Evolutionary conservation across 345 rosid genomes (phyloP), one percentile per base, ranked within the genome.

Genomic region (Limnanthes douglasii): DNA sequence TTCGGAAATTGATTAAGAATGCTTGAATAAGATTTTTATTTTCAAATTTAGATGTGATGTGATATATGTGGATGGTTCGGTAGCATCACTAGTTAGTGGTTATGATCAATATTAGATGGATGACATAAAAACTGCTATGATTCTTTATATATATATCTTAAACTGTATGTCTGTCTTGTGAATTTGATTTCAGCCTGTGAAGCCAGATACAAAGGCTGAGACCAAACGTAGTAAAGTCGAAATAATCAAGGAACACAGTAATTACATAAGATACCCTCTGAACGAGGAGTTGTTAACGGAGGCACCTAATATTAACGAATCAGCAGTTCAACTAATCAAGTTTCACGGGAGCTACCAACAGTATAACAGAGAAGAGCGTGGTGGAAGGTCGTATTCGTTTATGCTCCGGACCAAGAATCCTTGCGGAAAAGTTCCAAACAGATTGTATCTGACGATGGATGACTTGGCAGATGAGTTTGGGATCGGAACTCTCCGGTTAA

Each of bases 271-370:
- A 47, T 85, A 80, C 54, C 99, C 99, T 36, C 68, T 90, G n/a
- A 80, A 85, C 48, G 96, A 90, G 80, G 99, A 90, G 65, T 61
- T 90, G 64, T 41, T 74, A 59, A 90, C 85, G 0, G 94, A 90
- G 27, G 75, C 94, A 11, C 88, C 85, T 3, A 85, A 81, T 45
- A 64, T 85, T 9, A 90, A 84, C 27, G 99, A 90, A 56, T 49
- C 79, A 0, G 88, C 99, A 5, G 68, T 70, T 1, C 99, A 90
- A 48, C 35, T 90, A 27, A 90, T 90, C 50, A 90, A 90, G 53
- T 90, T 90, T 56, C 99, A 90, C 34, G 99, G 99, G 29, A 84
- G 99, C 54, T 85, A 90, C 56, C 99, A 90, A 44, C 99, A 90
- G 67, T 81, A 90, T 56, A 61, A 85, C 51, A 68, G 99, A 64